Conservation (phyloP, 1,139 yeast species). For the Maudiozyma humilis region DNA sequence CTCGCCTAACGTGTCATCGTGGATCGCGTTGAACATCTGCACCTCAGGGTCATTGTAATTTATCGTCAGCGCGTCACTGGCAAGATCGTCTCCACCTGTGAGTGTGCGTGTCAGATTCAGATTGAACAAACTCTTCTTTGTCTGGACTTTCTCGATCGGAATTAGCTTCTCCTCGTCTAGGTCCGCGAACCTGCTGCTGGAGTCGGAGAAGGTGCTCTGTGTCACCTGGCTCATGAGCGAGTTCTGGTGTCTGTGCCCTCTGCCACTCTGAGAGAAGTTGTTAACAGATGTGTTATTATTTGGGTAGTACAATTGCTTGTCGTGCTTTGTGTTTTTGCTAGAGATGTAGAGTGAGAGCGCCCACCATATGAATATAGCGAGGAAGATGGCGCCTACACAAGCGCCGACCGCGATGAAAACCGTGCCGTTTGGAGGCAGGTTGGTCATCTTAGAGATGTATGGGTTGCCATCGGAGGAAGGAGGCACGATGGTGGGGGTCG, state of each 20-base stretch:
- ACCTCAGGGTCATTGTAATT: constrained; percentile 2
- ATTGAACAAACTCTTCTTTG: neutral
- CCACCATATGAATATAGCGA: constrained; percentile 23
- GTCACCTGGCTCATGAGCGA: constrained; percentile 2
- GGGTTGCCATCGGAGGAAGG: constrained; percentile 59
- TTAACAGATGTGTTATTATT: neutral
- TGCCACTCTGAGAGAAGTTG: neutral
- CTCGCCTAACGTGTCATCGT: constrained; percentile 7
- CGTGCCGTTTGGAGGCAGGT: constrained; percentile 62
- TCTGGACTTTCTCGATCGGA: neutral
- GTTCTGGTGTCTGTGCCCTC: neutral
- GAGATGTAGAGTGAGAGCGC: constrained; percentile 18
- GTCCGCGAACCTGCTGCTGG: constrained; percentile 1
- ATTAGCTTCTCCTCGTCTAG: constrained; percentile 1
- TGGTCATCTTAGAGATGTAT: constrained; percentile 40
- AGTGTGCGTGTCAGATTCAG: neutral
- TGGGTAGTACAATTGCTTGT: neutral
- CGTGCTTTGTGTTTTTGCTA: constrained; percentile 13
- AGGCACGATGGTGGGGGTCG: constrained; percentile 48
- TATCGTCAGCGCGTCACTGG: constrained; percentile 3
- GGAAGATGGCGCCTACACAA: constrained; percentile 42
- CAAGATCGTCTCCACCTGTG: neutral
- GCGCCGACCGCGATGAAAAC: constrained; percentile 76
- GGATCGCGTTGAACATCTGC: constrained; percentile 13
- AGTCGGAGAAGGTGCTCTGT: constrained; percentile 1